phyloP scores from a whole-genome alignment of 2,329 filamentous ascomycete species.

The Colletotrichum aenigma region DNA sequence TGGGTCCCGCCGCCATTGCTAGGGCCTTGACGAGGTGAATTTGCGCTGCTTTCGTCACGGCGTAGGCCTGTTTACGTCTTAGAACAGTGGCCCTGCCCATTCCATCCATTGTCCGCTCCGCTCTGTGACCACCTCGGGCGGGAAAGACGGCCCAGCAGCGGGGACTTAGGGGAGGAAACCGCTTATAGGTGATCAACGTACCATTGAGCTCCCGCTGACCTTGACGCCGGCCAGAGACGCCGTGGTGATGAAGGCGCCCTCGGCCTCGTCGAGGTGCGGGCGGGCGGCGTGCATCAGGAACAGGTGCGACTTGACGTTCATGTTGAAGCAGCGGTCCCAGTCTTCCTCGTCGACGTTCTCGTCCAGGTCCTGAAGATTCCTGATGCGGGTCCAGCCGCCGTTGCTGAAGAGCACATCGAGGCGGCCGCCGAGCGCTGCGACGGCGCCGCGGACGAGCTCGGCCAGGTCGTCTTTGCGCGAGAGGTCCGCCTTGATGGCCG shows the following conservation, averaged over 20 bases:
- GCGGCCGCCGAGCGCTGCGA: conserved; percentile 59
- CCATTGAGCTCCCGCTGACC: conserved; percentile 64
- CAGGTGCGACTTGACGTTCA: conserved; percentile 56
- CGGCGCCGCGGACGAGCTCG: conserved; percentile 62
- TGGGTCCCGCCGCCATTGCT: conserved; percentile 56
- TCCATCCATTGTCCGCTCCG: background rate
- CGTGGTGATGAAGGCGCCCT: conserved; percentile 66
- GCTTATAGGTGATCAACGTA: conserved; percentile 26
- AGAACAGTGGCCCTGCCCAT: background rate
- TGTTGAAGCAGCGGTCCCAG: conserved; percentile 52
- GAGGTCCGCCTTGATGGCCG: conserved; percentile 70
- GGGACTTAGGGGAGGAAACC: background rate
- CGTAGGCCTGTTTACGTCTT: conserved; percentile 60
- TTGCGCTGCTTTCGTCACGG: conserved; percentile 78
- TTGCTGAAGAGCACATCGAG: conserved; percentile 83
- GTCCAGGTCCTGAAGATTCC: conserved; percentile 50
- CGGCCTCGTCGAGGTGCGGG: conserved; percentile 47
- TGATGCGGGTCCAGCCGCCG: conserved; percentile 60
- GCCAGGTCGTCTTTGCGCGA: conserved; percentile 62
- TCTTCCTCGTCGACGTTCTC: conserved; percentile 51
- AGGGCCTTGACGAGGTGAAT: conserved; percentile 61
- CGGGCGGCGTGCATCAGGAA: conserved; percentile 50
- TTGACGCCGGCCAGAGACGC: conserved; percentile 69
- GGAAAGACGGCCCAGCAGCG: background rate
- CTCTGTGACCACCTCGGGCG: background rate